Base-by-base conservation (phyloP, 257 asterid genomes). In the Penstemon newberryi region DNA sequence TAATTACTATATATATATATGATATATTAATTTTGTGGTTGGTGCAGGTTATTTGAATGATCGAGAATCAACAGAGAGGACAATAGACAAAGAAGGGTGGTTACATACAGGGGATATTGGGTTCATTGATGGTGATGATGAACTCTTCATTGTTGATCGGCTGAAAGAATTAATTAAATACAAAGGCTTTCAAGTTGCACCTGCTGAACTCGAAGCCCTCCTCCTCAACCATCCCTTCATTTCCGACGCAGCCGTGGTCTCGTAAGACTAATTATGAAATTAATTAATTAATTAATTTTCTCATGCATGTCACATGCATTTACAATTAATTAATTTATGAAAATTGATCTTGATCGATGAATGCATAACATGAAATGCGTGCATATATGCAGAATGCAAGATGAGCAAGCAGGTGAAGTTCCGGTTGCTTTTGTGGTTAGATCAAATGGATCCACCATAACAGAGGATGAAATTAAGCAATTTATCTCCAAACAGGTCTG, bases 131-230 rank as follows among this genome's bases (percentile, higher is more conserved):
- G 80, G 60, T 0, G 96, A 92, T 8, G 95, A 92, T 12, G 97
- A 92, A 69, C 87, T 92, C 9, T 92, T 92, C 75, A 84, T 92
- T 1, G 96, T 92, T 3, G 98, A 92, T 57, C 86, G 98, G 0
- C 67, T 86, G 37, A 92, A 89, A 58, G 98, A 92, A 75, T 45
- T 92, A 3, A 90, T 92, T 49, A 90, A 87, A 58, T 88, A 90
- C 82, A 90, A 92, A 76, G 98, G 96, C 0, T 92, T 84, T 64
- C 98, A 89, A 74, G 96, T 92, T 5, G 97, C 98, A 2, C 98
- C 98, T 0, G 98, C 98, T 6, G 98, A 92, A 68, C 67, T 92
- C 6, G 98, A 92, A 71, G 96, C 96, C 70, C 76, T 92, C 19
- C 88, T 92, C 7, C 82, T 92, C 69, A 79, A 72, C 39, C 90